Evolutionary conservation across 2,329 filamentous ascomycete species (phyloP), one percentile per base, ranked within the genome.

Genomic region (Septoria petroselini): DNA sequence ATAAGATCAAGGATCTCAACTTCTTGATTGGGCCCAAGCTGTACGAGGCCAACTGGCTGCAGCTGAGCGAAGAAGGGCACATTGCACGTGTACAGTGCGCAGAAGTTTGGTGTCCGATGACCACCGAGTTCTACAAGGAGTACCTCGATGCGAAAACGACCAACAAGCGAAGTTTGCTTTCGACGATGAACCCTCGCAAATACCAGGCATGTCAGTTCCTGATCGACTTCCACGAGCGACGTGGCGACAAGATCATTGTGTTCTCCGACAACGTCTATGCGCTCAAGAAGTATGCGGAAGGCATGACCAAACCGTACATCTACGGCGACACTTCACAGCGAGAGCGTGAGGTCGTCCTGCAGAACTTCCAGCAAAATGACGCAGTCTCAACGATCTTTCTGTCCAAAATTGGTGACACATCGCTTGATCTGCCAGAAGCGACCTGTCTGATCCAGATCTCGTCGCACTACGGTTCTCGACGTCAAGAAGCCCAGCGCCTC

Each of bases 41-140:
- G 0, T 98, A 95, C 66, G 93, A 98, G 70, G 93, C 93, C 21
- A 98, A 98, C 68, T 98, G 93, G 93, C 95, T 97, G 84, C 93
- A 98, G 69, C 80, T 98, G 33, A 93, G 91, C 1, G 88, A 96
- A 64, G 90, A 96, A 70, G 93, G 93, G 0, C 91, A 96, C 66
- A 98, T 98, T 68, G 93, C 93, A 29, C 86, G 89, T 60, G 93
- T 98, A 1, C 93, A 98, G 69, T 98, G 93, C 69, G 93, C 93
- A 11, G 93, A 98, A 70, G 93, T 98, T 5, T 98, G 93, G 93
- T 98, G 93, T 65, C 90, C 91, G 2, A 98, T 98, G 93, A 95
- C 93, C 0, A 93, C 91, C 0, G 93, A 98, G 62, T 98, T 98
- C 67, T 97, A 96, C 69, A 85, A 89, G 14, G 89, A 97, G 68